These are phyloP conservation scores for Rubia peregrina DNA, from an alignment of 305 asterid genomes.

Conservation along the genomic window DNA sequence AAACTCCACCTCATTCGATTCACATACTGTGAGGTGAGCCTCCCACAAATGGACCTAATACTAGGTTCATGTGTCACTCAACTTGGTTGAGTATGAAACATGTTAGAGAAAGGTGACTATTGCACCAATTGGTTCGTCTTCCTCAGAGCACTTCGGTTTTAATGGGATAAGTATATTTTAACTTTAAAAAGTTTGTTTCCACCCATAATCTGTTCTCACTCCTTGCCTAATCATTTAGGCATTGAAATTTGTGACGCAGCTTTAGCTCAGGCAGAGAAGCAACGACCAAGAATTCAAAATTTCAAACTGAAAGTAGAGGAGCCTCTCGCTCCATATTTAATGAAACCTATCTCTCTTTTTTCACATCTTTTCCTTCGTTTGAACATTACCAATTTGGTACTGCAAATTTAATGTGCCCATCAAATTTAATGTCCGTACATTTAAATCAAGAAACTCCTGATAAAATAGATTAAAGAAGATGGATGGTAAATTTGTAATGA, in stretches of 20 bases:
- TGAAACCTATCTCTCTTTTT: neutral
- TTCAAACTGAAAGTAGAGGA: neutral
- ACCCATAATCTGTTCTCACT: neutral
- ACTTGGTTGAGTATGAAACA: too few relatives aligned
- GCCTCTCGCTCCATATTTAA: neutral
- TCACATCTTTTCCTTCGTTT: neutral
- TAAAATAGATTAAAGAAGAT: neutral
- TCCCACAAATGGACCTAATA: too few relatives aligned
- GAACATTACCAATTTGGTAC: neutral
- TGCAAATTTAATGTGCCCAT: neutral
- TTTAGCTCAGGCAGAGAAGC: neutral
- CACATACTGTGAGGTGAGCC: too few relatives aligned
- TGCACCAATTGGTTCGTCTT: neutral
- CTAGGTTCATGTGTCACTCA: too few relatives aligned
- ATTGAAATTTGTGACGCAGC: conserved; percentile 1
- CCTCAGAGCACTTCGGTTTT: neutral
- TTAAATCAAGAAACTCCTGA: too few relatives aligned
- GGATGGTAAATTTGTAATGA: neutral
- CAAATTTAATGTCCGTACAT: too few relatives aligned
- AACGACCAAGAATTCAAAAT: neutral
- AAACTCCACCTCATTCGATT: too few relatives aligned
- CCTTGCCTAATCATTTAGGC: neutral
- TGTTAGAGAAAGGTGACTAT: too few relatives aligned
- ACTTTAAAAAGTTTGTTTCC: neutral
- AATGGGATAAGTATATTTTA: neutral